Base-by-base conservation (phyloP, 148 eudicot species). In the Rhododendron simsii region DNA sequence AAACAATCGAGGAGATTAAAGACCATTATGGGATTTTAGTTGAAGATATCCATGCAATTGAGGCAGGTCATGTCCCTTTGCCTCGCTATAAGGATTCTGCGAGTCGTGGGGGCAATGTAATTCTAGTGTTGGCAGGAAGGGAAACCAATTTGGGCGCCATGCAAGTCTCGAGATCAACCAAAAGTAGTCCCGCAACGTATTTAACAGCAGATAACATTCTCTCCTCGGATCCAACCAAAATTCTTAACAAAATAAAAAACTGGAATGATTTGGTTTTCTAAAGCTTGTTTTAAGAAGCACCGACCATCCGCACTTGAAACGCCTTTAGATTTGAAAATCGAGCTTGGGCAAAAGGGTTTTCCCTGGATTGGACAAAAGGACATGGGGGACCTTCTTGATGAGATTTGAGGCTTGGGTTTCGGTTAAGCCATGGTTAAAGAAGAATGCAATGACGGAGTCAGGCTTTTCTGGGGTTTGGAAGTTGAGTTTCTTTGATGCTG, bases 21-120 rank as follows among this genome's bases (percentile, higher is more conserved):
- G 82, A 65, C 7, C 94, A 90, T 69, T 90, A 91, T 11, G 37
- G 48, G 48, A 20, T 75, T 39, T 85, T 91, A 57, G 37, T 89
- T 35, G 87, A 90, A 79, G 95, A 91, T 55, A 45, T 91, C 57
- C 65, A 73, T 63, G 78, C 81, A 33, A 93, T 93, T 39, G 92
- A 91, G 48, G 87, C 93, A 4, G 92, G 88, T 41, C 2, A 20
- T 39, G 80, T 89, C 15, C 81, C 89, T 21, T 84, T 93, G 86
- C 92, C 92, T 37, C 33, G 41, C 50, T 89, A 88, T 2, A 53
- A 87, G 41, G 89, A 84, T 87, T 57, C 73, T 55, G 26, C 63
- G 1, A 78, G 75, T 48, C 80, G 26, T 69, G 77, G 53, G 50
- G 80, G 50, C 15, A 81, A 85, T 35, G 45, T 41, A 41, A 41